Conservation (phyloP, 2,329 filamentous ascomycete genomes). For the Tolypocladium inflatum region DNA sequence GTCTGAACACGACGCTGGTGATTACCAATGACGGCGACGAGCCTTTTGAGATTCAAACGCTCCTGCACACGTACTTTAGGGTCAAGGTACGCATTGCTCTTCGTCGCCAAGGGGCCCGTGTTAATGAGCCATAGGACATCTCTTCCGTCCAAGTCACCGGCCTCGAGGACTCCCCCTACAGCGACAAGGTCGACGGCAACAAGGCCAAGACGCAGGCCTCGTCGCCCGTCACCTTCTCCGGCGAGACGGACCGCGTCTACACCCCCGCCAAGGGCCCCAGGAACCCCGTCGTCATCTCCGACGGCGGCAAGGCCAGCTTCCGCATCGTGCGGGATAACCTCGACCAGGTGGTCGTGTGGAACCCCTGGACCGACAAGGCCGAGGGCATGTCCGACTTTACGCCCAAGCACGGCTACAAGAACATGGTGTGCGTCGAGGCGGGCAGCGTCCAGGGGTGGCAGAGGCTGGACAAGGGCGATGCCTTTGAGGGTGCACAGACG, state of each 20-base stretch:
- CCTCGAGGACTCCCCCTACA: constrained; percentile 66
- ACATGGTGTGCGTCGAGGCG: constrained; percentile 92
- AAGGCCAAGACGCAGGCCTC: constrained; percentile 56
- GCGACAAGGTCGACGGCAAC: constrained; percentile 70
- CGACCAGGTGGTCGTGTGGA: constrained; percentile 89
- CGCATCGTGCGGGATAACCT: constrained; percentile 77
- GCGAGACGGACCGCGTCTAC: constrained; percentile 86
- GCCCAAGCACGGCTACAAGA: constrained; percentile 81
- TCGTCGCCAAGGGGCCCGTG: neutral
- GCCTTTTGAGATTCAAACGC: constrained; percentile 81
- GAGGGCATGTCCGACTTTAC: constrained; percentile 76
- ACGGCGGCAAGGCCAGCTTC: constrained; percentile 56
- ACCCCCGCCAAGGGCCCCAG: constrained; percentile 54
- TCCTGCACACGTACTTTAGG: constrained; percentile 85
- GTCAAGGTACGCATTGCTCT: constrained; percentile 53
- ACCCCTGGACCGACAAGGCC: constrained; percentile 85
- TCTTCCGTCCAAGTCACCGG: constrained; percentile 61
- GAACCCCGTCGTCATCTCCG: constrained; percentile 48
- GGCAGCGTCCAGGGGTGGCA: constrained; percentile 76
- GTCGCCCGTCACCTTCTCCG: constrained; percentile 56
- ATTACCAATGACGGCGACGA: constrained; percentile 79
- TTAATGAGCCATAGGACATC: constrained; percentile 57
- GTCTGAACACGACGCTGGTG: constrained; percentile 71
- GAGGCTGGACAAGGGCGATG: constrained; percentile 70
- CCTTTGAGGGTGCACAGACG: constrained; percentile 52